Evolutionary conservation across 129 eudicot species (phyloP).

Genomic region (Flaveria linearis): DNA sequence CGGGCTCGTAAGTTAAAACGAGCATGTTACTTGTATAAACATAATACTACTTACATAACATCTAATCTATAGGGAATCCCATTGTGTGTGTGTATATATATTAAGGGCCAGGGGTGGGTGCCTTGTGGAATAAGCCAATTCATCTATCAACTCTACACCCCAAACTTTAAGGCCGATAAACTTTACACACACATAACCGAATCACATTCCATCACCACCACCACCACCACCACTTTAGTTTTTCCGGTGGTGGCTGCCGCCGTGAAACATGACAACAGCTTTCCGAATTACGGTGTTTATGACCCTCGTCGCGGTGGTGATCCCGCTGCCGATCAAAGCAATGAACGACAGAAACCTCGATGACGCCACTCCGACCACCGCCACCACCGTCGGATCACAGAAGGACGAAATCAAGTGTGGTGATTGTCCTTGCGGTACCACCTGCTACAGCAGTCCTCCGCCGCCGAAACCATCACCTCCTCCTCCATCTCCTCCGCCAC

Average conservation of each 20-base stretch:
- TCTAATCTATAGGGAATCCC: not conserved
- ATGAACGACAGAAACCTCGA: conserved; percentile 47
- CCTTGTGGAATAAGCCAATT: conserved; percentile 44
- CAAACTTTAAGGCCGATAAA: not conserved
- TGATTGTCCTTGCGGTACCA: conserved; percentile 61
- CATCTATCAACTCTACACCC: conserved; percentile 18
- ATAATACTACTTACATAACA: not conserved
- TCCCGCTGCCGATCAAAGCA: conserved; percentile 27
- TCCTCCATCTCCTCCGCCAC: conserved; percentile 48
- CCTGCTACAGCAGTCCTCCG: conserved; percentile 58
- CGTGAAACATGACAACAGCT: conserved; percentile 22
- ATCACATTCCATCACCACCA: conserved; percentile 5
- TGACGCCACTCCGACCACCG: conserved; percentile 26
- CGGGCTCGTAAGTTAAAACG: not conserved
- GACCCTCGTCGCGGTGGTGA: conserved; percentile 22
- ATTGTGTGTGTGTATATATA: not conserved
- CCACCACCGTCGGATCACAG: conserved; percentile 29
- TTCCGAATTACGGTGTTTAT: conserved; percentile 32
- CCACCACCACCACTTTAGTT: not conserved
- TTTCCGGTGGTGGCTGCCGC: conserved; percentile 4
- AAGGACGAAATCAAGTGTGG: conserved; percentile 67
- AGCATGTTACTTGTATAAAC: too few relatives aligned
- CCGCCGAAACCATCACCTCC: conserved; percentile 34
- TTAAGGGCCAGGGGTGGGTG: conserved; percentile 21
- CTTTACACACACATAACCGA: not conserved